phyloP scores from a whole-genome alignment of 345 rosid genomes.

The Crucihimalaya himalaica region DNA sequence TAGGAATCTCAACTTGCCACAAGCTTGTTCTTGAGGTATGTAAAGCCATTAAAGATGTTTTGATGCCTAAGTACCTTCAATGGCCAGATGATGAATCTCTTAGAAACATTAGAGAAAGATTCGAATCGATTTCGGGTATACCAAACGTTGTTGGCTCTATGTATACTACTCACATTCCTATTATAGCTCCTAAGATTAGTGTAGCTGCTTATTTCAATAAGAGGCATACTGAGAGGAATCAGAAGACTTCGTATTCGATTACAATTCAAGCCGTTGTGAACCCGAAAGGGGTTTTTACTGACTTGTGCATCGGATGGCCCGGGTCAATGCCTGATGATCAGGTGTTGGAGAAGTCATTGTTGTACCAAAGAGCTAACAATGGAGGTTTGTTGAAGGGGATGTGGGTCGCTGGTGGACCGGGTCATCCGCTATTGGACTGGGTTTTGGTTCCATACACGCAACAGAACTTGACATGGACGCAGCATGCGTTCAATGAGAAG shows the following conservation, averaged over 20 bases:
- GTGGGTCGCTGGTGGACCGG: conserved; percentile 74
- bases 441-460: conserved; percentile 77
- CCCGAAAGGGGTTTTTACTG: conserved; percentile 69
- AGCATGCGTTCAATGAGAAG: conserved; percentile 81
- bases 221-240: conserved; percentile 75
- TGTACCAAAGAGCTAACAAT: conserved; percentile 69
- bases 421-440: conserved; percentile 78
- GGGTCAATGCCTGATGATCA: conserved; percentile 86
- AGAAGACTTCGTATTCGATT: conserved; percentile 71
- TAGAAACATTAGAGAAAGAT: conserved; percentile 47
- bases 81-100: conserved; percentile 74
- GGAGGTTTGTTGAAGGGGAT: conserved; percentile 57
- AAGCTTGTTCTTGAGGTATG: conserved; percentile 81
- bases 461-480: conserved; percentile 78
- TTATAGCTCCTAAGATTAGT: conserved; percentile 76
- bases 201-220: conserved; percentile 79
- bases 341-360: conserved; percentile 73
- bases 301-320: conserved; percentile 90
- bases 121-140: conserved; percentile 59
- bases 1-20: conserved; percentile 84
- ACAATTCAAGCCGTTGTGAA: conserved; percentile 77
- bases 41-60: conserved; percentile 63
- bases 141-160: conserved; percentile 75
- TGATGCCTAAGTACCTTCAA: conserved; percentile 77
- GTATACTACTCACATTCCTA: conserved; percentile 84